Evolutionary conservation across 768 basidiomycete species (phyloP), one percentile per base, ranked within the genome.

Genomic region (Megacollybia marginata): DNA sequence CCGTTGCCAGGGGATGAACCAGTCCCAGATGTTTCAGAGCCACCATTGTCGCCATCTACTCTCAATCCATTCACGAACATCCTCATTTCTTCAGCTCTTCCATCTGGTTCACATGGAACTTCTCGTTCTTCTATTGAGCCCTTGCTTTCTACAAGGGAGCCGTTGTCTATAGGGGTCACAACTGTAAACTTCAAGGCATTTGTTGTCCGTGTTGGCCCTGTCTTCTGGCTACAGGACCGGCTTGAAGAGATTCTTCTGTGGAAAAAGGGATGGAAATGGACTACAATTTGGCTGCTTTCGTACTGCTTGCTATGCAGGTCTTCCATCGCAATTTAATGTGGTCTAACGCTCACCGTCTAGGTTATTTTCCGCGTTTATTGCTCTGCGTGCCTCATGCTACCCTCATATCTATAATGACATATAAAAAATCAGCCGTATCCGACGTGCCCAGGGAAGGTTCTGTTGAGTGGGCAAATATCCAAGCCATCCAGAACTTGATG

Each of bases 401-500:
- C 2, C 55, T 91, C 5, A 77, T 92, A 15, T 70, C 73, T 3
- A 69, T 89, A 42, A 79, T 93, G 34, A 75, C 92, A 1, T 68
- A 28, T 6, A 28, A 28, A 74, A 5, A 79, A 79, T 2, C 82
- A 89, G 58, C 82, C 85, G 5, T 72, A 64, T 15, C 52, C 10
- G 47, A 71, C 44, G 63, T 66, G 36, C 52, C 62, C 16, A 28
- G 6, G 3, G 87, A 91, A 57, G 85, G 82, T 4, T 78, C 80
- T 10, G 75, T 82, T 0, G 85, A 88, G 51, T 93, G 89, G 83
- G 84, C 86, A 13, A 95, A 93, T 54, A 68, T 94, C 2, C 91
- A 93, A 65, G 91, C 76, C 1, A 87, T 94, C 28, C 92, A 94
- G 61, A 94, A 94, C 55, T 76, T 94, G 31, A 93, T 94, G 91